Percentiles rank a stretch among this genome's conserved stretches.
phyloP scores from a whole-genome alignment of 352 stramenopile species.

The Phytophthora fragariaefolia region DNA sequence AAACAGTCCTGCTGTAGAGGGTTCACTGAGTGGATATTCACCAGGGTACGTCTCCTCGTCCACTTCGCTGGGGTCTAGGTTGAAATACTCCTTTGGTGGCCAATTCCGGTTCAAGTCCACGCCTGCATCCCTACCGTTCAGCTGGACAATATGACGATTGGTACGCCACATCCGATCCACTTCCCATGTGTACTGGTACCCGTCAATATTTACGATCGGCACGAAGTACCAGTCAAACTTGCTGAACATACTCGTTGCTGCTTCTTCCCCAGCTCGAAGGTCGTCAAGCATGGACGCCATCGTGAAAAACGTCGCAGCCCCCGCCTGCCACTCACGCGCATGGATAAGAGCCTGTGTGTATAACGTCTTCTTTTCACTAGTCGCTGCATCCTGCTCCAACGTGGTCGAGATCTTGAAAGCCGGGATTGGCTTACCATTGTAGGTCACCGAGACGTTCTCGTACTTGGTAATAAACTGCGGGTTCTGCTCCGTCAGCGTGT shows the following conservation, averaged over 20 bases:
- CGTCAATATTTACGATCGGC: conserved; percentile 81
- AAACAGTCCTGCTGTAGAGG: conserved; percentile 52
- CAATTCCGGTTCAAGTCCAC: conserved; percentile 86
- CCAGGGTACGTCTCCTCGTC: conserved; percentile 68
- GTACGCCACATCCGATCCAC: conserved; percentile 70
- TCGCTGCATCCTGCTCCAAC: not conserved
- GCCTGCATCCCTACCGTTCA: conserved; percentile 43
- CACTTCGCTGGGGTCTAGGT: conserved; percentile 45
- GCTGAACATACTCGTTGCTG: conserved; percentile 36
- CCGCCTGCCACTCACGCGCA: conserved; percentile 60
- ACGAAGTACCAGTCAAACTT: conserved; percentile 83
- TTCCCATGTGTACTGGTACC: conserved; percentile 79
- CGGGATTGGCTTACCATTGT: conserved; percentile 58
- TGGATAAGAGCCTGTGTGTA: conserved; percentile 78
- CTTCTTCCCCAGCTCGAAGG: conserved; percentile 34
- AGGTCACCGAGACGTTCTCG: conserved; percentile 56
- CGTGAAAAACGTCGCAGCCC: conserved; percentile 52
- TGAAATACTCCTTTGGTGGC: conserved; percentile 63
- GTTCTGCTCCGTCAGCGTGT: conserved; percentile 52
- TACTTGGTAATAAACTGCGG: conserved; percentile 59
- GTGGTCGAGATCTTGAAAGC: conserved; percentile 69
- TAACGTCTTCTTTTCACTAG: conserved; percentile 40
- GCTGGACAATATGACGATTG: conserved; percentile 50
- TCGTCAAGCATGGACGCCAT: conserved; percentile 52
- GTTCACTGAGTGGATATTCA: conserved; percentile 62